These are phyloP conservation scores for Apiospora hydei DNA, from an alignment of 2,329 filamentous ascomycete genomes.

Conservation along the genomic window DNA sequence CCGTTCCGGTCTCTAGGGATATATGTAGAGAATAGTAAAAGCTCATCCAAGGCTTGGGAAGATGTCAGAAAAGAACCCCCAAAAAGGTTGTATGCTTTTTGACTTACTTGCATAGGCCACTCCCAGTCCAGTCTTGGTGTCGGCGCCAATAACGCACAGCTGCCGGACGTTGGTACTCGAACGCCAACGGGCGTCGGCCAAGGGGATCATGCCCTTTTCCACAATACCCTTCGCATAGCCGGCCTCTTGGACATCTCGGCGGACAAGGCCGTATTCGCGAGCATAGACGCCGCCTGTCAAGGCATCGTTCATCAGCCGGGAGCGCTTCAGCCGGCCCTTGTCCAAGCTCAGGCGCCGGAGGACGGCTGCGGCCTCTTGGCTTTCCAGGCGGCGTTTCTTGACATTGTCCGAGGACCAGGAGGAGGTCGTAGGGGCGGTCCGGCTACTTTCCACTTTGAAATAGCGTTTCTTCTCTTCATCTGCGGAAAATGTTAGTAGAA, in stretches of 20 bases:
- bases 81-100: neutral
- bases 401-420: conserved; percentile 66
- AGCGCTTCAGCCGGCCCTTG: conserved; percentile 49
- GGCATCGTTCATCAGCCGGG: conserved; percentile 40
- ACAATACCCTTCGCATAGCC: conserved; percentile 49
- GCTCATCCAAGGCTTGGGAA: conserved; percentile 12
- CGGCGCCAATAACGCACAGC: conserved; percentile 50
- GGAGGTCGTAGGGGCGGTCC: conserved; percentile 57
- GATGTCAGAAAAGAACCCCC: neutral
- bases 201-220: conserved; percentile 49
- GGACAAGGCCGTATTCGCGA: conserved; percentile 44
- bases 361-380: conserved; percentile 44
- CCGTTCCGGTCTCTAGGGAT: conserved; percentile 53
- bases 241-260: conserved; percentile 41
- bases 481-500: conserved; percentile 35
- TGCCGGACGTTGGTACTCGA: conserved; percentile 46
- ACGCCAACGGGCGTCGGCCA: conserved; percentile 38
- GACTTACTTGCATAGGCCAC: conserved; percentile 54
- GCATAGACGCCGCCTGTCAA: conserved; percentile 44
- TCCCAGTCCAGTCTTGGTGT: conserved; percentile 49
- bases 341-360: conserved; percentile 40
- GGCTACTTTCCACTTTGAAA: conserved; percentile 69
- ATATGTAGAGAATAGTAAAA: conserved; percentile 44
- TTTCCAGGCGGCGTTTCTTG: conserved; percentile 60
- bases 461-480: conserved; percentile 68